phyloP scores from a whole-genome alignment of 345 rosid genomes.

The Camelina laxa region DNA sequence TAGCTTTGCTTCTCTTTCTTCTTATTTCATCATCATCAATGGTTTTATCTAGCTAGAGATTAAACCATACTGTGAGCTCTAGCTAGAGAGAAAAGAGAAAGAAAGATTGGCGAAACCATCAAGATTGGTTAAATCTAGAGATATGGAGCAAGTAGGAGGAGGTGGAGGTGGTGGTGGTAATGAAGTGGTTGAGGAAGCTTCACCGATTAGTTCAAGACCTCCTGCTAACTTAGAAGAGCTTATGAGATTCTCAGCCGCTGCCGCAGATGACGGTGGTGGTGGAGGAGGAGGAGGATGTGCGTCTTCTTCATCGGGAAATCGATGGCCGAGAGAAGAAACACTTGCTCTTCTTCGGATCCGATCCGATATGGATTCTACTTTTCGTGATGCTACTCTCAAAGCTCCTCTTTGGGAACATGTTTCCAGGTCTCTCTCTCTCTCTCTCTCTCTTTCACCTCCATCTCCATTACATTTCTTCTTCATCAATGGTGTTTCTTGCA shows the following conservation, averaged over 20 bases:
- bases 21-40: conserved; percentile 28
- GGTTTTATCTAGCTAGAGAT: conserved; percentile 26
- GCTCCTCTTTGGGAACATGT: conserved; percentile 95
- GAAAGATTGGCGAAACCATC: neutral
- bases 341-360: conserved; percentile 79
- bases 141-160: conserved; percentile 62
- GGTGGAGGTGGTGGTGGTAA: conserved; percentile 43
- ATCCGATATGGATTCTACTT: conserved; percentile 86
- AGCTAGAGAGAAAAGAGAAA: conserved; percentile 11
- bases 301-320: conserved; percentile 54
- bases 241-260: conserved; percentile 52
- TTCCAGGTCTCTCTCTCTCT: conserved; percentile 62
- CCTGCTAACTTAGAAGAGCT: conserved; percentile 75
- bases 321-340: conserved; percentile 96
- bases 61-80: conserved; percentile 23
- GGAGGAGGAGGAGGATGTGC: conserved; percentile 48
- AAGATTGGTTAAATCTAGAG: conserved; percentile 38
- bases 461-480: conserved; percentile 14
- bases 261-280: conserved; percentile 50
- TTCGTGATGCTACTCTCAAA: conserved; percentile 84
- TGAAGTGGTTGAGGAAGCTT: conserved; percentile 76
- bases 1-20: conserved; percentile 19
- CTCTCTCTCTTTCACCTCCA: neutral
- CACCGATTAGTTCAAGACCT: conserved; percentile 90
- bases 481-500: conserved; percentile 39